phyloP scores from a whole-genome alignment of 2,329 filamentous ascomycete species.

The Sclerotinia minor region DNA sequence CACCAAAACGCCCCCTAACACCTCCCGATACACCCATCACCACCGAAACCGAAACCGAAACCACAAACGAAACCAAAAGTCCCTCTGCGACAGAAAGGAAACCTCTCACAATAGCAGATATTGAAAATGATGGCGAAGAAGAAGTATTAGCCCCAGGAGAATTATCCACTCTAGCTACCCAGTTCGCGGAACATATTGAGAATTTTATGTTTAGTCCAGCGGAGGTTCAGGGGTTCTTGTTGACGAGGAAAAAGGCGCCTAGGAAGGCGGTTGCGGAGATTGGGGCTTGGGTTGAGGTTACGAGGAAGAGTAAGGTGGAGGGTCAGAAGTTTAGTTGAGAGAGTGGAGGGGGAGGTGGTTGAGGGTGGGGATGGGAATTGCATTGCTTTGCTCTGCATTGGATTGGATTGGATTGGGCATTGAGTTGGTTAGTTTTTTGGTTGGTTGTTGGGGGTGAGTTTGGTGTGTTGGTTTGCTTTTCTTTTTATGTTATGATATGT shows the following conservation, averaged over 20 bases:
- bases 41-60: not conserved
- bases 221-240: conserved; percentile 64
- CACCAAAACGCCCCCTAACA: conserved; percentile 23
- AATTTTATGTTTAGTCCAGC: conserved; percentile 57
- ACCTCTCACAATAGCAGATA: not conserved
- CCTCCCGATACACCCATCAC: conserved; percentile 31
- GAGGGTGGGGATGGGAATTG: too few species aligned
- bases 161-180: conserved; percentile 40
- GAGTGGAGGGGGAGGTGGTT: too few species aligned
- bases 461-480: too few species aligned
- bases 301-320: conserved; percentile 40
- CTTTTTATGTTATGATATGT: too few species aligned
- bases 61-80: not conserved
- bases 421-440: too few species aligned
- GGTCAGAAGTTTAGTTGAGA: not conserved
- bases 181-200: conserved; percentile 57
- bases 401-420: too few species aligned
- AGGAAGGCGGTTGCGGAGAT: conserved; percentile 55
- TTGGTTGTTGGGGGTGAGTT: too few species aligned
- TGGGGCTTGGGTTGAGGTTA: conserved; percentile 54
- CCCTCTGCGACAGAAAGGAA: not conserved
- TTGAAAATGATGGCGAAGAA: conserved; percentile 3
- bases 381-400: too few species aligned
- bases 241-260: conserved; percentile 62
- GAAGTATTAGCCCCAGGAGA: conserved; percentile 36